Evolutionary conservation across 192 early-diverging fungal species (phyloP), one percentile per base, ranked within the genome.

Genomic region (Coemansia sp.): DNA sequence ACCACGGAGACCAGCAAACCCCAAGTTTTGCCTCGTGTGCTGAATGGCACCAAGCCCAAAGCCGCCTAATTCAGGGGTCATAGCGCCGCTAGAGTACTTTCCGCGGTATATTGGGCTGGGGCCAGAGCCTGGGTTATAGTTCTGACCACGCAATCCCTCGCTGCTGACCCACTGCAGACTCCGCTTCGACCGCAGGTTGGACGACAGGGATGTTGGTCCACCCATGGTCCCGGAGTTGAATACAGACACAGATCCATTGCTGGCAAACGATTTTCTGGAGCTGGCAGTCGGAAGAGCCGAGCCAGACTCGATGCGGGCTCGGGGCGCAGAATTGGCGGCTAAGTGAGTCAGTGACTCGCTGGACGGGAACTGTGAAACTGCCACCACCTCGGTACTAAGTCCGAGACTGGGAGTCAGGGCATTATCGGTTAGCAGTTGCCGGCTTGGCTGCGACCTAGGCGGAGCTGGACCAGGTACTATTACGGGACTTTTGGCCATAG

Each of bases 1-100:
- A 16, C 82, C 82, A 0, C 82, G 82, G 55, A 84, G 36, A 31
- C 82, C 82, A 44, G 82, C 82, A 60, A 72, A 71, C 11, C 82
- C 82, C 18, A 84, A 68, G 24, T 74, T 63, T 1, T 68, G 67
- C 20, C 82, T 67, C 33, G 68, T 72, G 57, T 74, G 71, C 31
- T 77, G 69, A 34, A 55, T 43, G 5, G 49, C 24, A 3, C 54
- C 70, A 18, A 34, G 36, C 20, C 66, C 59, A 33, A 66, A 65
- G 5, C 68, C 72, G 62, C 68, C 43, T 2, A 60, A 33, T 18
- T 60, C 68, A 15, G 82, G 82, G 10, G 82, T 79, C 68, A 71
- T 70, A 7, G 70, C 52, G n/a, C 82, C 77, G 43, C 77, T 75
- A 38, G 46, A 31, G 16, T 65, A 46, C 68, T 22, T 63, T 10